These are phyloP conservation scores for Stevia rebaudiana DNA, from an alignment of 140 eudicot genomes.

Conservation along the genomic window DNA sequence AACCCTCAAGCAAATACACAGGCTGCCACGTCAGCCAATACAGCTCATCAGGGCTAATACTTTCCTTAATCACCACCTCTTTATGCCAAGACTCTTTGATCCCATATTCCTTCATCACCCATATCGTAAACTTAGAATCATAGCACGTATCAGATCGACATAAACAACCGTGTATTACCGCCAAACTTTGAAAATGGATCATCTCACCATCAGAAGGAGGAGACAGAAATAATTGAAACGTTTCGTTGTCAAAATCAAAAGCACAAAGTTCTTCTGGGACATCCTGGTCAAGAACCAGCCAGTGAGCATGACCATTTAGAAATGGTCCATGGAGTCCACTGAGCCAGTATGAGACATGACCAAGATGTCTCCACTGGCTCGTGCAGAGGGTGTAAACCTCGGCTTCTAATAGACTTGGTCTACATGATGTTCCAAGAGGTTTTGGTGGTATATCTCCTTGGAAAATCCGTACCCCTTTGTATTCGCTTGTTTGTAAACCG, in stretches of 20 bases:
- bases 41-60: not conserved
- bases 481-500: not conserved
- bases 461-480: conserved; percentile 13
- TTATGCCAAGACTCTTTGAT: conserved; percentile 25
- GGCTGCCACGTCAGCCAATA: not conserved
- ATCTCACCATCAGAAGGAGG: conserved; percentile 11
- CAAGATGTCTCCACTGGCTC: conserved; percentile 27
- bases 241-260: conserved; percentile 26
- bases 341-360: conserved; percentile 18
- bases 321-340: not conserved
- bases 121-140: conserved; percentile 11
- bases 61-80: conserved; percentile 14
- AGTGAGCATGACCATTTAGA: conserved; percentile 17
- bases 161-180: conserved; percentile 21
- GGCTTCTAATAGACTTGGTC: conserved; percentile 9
- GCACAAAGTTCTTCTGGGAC: conserved; percentile 14
- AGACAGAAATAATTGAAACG: conserved; percentile 26
- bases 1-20: not conserved
- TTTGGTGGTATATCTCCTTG: not conserved
- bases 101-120: conserved; percentile 30
- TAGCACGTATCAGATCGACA: conserved; percentile 20
- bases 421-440: not conserved
- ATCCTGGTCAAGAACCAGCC: not conserved
- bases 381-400: conserved; percentile 26
- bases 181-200: not conserved